Evolutionary conservation across 2,329 filamentous ascomycete genomes (phyloP).

Genomic region (Berkeleyomyces rouxiae): DNA sequence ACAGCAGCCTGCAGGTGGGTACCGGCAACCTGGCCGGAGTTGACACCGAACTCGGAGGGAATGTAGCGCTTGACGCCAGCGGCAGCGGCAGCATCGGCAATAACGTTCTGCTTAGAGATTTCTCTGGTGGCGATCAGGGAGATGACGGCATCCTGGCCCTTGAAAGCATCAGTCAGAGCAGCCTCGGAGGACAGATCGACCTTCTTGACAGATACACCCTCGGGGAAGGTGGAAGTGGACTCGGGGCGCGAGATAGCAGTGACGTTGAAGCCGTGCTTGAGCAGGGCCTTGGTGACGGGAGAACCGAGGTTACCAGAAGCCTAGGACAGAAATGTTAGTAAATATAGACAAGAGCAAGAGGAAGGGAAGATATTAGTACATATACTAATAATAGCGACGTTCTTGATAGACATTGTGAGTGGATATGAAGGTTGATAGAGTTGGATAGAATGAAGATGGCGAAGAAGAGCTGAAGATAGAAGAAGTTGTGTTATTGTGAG

Average conservation of each 20-base stretch:
- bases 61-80: constrained; percentile 46
- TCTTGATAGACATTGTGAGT: constrained; percentile 19
- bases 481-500: neutral
- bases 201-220: constrained; percentile 26
- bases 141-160: constrained; percentile 41
- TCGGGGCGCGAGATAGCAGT: constrained; percentile 36
- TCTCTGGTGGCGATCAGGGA: constrained; percentile 21
- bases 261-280: constrained; percentile 29
- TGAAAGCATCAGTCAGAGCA: constrained; percentile 33
- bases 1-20: constrained; percentile 27
- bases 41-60: constrained; percentile 38
- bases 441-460: neutral
- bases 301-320: constrained; percentile 26
- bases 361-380: neutral
- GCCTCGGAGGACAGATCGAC: constrained; percentile 32
- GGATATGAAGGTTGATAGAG: neutral
- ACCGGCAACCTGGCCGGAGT: constrained; percentile 18
- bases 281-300: constrained; percentile 23
- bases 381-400: constrained; percentile 24
- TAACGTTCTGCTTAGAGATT: constrained; percentile 21
- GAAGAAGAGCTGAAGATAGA: neutral
- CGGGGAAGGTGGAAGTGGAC: constrained; percentile 22
- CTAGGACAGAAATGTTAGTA: neutral
- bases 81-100: constrained; percentile 41
- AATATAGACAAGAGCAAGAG: neutral